Percentiles rank a stretch among this genome's conserved stretches.
Conservation (phyloP, 768 basidiomycete genomes). For the Mrakia blollopis region DNA sequence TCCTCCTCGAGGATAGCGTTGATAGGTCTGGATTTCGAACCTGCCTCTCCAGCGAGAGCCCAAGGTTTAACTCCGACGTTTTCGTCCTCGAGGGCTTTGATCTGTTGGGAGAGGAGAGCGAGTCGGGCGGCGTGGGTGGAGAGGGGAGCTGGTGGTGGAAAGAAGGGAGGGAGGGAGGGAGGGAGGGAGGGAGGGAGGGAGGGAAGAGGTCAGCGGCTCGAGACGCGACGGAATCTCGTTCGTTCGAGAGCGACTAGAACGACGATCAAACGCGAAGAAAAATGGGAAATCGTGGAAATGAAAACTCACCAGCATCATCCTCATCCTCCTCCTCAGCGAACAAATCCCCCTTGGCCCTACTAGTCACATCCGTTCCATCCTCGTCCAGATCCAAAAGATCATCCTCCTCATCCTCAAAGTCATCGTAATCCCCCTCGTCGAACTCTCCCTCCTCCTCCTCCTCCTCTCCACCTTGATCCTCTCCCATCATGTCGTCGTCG, state of each 20-base stretch:
- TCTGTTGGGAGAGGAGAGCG: slow-evolving; percentile 68
- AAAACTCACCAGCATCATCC: slow-evolving; percentile 37
- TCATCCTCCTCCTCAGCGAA: slow-evolving; percentile 59
- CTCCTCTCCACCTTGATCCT: slow-evolving; percentile 36
- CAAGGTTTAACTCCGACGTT: slow-evolving; percentile 87
- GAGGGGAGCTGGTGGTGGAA: slow-evolving; percentile 45
- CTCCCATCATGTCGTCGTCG: slow-evolving; percentile 35
- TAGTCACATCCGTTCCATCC: slow-evolving; percentile 28
- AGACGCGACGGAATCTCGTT: background rate
- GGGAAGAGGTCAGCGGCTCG: background rate
- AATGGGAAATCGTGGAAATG: slow-evolving; percentile 18
- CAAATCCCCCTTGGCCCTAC: slow-evolving; percentile 63
- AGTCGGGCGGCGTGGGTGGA: slow-evolving; percentile 78
- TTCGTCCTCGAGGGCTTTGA: slow-evolving; percentile 71
- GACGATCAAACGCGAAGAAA: background rate
- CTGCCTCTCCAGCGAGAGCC: slow-evolving; percentile 87
- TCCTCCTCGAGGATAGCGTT: slow-evolving; percentile 90
- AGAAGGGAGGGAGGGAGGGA: too few species aligned
- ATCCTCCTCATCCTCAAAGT: slow-evolving; percentile 41
- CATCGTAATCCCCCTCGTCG: slow-evolving; percentile 35
- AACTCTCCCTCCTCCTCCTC: slow-evolving; percentile 30
- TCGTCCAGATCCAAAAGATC: slow-evolving; percentile 30
- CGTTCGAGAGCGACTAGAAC: background rate
- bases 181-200: background rate
- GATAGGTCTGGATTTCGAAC: slow-evolving; percentile 72